A percentile compares a stretch with the other conserved stretches of the same genome.
Conservation (phyloP, 1,139 yeast species). For the Scheffersomyces insectosa region DNA sequence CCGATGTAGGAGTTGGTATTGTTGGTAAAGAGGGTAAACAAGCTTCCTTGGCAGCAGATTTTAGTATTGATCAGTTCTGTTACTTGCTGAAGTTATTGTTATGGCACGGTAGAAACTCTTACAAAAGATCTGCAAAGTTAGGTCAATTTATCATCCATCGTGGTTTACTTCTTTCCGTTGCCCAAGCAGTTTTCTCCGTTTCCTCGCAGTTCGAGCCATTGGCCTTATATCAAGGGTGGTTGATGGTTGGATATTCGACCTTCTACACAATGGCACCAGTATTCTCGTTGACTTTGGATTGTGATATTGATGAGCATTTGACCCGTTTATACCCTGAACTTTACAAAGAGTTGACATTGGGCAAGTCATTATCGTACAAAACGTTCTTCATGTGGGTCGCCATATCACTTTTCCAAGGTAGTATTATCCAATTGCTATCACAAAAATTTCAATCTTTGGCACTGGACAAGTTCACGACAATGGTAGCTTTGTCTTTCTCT, state of each 20-base stretch:
- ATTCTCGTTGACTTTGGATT: conserved; percentile 86
- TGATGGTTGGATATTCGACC: conserved; percentile 98
- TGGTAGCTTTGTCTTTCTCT: conserved; percentile 86
- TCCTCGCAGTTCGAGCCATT: conserved; percentile 88
- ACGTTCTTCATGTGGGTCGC: conserved; percentile 92
- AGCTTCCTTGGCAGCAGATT: conserved; percentile 96
- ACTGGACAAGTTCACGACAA: conserved; percentile 53
- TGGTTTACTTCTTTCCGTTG: conserved; percentile 91
- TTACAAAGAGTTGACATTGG: conserved; percentile 87
- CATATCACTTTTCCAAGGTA: conserved; percentile 86
- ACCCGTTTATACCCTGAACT: conserved; percentile 93
- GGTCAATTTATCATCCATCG: conserved; percentile 97
- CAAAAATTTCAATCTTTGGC: conserved; percentile 73
- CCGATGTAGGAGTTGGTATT: conserved; percentile 98
- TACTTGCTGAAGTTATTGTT: conserved; percentile 80
- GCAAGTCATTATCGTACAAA: conserved; percentile 78
- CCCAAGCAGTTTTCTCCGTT: conserved; percentile 91
- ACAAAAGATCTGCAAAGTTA: conserved; percentile 90
- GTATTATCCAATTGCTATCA: conserved; percentile 74
- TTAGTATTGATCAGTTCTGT: conserved; percentile 89
- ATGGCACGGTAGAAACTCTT: conserved; percentile 98
- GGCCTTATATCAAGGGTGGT: conserved; percentile 92
- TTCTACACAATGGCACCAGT: conserved; percentile 98
- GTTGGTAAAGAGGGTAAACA: conserved; percentile 99
- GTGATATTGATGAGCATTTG: conserved; percentile 86